phyloP scores from a whole-genome alignment of 129 eudicot genomes.

The Pseudognaphalium luteoalbum region DNA sequence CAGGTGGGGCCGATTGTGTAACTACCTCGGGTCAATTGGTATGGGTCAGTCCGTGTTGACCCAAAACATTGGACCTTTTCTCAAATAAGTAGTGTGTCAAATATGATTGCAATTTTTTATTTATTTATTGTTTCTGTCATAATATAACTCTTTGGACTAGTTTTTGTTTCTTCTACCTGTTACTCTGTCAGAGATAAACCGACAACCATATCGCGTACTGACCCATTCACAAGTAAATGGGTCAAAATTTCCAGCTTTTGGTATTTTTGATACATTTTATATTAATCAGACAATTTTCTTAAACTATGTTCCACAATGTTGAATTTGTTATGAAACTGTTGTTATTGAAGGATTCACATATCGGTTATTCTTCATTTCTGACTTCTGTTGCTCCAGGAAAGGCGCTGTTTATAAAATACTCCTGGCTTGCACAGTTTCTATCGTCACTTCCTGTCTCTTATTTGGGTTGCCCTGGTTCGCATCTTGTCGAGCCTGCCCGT shows the following conservation, averaged over 20 bases:
- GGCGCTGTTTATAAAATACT: conserved; percentile 54
- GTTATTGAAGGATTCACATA: neutral
- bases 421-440: conserved; percentile 72
- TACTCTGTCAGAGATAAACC: neutral
- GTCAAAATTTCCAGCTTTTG: neutral
- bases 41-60: neutral
- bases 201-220: neutral
- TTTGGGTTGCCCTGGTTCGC: conserved; percentile 90
- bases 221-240: neutral
- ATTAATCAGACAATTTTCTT: neutral
- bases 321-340: neutral
- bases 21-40: neutral
- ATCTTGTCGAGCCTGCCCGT: conserved; percentile 77
- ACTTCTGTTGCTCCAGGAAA: conserved; percentile 53
- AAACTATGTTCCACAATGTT: neutral
- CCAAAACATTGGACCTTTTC: neutral
- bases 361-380: conserved; percentile 16
- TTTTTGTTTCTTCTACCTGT: neutral
- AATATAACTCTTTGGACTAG: neutral
- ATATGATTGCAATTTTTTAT: neutral
- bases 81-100: neutral
- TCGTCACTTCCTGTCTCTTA: conserved; percentile 75
- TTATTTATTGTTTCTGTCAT: neutral
- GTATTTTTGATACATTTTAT: neutral
- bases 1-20: neutral